Conservation (phyloP, 1,284 basidiomycete genomes). For the Fomitopsis betulina region DNA sequence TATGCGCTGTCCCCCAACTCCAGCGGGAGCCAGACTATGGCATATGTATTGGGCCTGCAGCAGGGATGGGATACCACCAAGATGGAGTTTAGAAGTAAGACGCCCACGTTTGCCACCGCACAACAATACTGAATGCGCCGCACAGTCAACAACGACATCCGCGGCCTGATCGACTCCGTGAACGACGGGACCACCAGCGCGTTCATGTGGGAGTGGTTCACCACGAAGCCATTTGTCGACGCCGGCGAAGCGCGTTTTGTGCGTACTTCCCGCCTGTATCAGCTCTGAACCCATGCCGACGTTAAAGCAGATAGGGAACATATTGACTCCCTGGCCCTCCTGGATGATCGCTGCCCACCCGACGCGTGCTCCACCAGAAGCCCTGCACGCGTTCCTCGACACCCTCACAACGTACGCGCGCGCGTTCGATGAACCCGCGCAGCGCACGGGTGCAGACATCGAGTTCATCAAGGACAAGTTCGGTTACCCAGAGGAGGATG, state of each 20-base stretch:
- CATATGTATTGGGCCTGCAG: constrained; percentile 87
- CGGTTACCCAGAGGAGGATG: constrained; percentile 77
- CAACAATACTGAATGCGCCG: too few species aligned
- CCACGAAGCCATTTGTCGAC: constrained; percentile 91
- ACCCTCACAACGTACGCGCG: constrained; percentile 62
- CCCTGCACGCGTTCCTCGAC: constrained; percentile 60
- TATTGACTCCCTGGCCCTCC: constrained; percentile 94
- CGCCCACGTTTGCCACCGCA: too few species aligned
- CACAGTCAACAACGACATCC: constrained; percentile 86
- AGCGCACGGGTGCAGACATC: constrained; percentile 58
- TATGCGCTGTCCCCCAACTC: background rate
- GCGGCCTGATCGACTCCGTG: constrained; percentile 85
- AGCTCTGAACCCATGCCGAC: background rate
- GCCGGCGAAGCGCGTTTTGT: constrained; percentile 81
- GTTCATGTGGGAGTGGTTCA: constrained; percentile 98
- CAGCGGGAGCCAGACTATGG: constrained; percentile 92
- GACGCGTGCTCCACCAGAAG: constrained; percentile 45
- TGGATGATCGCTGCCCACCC: constrained; percentile 90
- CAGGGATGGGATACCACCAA: constrained; percentile 74
- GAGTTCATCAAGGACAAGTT: constrained; percentile 77
- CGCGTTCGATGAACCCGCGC: constrained; percentile 61
- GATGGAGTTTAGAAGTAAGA: constrained; percentile 68
- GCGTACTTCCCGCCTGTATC: constrained; percentile 20
- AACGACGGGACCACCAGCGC: constrained; percentile 81
- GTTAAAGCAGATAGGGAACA: constrained; percentile 66